Conservation (phyloP, 352 stramenopile genomes). For the Ophiocytium majus region DNA sequence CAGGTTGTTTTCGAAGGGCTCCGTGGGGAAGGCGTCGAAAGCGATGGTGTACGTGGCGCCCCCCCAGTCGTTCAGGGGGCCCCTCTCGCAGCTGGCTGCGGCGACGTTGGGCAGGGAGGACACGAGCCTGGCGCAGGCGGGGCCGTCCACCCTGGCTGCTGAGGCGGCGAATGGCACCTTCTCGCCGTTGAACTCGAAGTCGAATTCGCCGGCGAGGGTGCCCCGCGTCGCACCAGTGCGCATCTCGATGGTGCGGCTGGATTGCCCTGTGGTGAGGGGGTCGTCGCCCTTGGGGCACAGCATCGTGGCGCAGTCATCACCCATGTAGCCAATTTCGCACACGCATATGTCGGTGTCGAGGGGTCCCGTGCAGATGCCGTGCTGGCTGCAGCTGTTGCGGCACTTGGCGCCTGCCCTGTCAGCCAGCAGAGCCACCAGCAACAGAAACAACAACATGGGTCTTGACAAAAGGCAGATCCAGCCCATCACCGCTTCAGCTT, state of each 20-base stretch:
- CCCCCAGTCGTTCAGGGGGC: slow-evolving; percentile 31
- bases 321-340: slow-evolving; percentile 51
- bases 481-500: no score
- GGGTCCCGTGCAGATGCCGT: slow-evolving; percentile 51
- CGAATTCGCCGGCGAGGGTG: slow-evolving; percentile 37
- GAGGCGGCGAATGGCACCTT: slow-evolving; percentile 26
- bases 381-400: slow-evolving; percentile 56
- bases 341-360: slow-evolving; percentile 50
- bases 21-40: slow-evolving; percentile 32
- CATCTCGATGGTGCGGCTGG: slow-evolving; percentile 29
- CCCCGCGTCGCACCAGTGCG: slow-evolving; percentile 40
- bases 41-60: slow-evolving; percentile 43
- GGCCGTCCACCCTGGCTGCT: slow-evolving; percentile 26
- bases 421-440: background rate
- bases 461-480: no score
- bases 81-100: slow-evolving; percentile 24
- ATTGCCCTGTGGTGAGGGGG: slow-evolving; percentile 34
- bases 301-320: slow-evolving; percentile 43
- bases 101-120: slow-evolving; percentile 49
- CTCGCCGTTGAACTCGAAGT: slow-evolving; percentile 47
- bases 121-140: slow-evolving; percentile 29
- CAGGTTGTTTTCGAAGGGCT: slow-evolving; percentile 54
- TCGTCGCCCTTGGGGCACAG: slow-evolving; percentile 54
- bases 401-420: slow-evolving; percentile 15
- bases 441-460: background rate